Conservation (phyloP, 2,329 filamentous ascomycete species). For the Ilyonectria mors-panacis region DNA sequence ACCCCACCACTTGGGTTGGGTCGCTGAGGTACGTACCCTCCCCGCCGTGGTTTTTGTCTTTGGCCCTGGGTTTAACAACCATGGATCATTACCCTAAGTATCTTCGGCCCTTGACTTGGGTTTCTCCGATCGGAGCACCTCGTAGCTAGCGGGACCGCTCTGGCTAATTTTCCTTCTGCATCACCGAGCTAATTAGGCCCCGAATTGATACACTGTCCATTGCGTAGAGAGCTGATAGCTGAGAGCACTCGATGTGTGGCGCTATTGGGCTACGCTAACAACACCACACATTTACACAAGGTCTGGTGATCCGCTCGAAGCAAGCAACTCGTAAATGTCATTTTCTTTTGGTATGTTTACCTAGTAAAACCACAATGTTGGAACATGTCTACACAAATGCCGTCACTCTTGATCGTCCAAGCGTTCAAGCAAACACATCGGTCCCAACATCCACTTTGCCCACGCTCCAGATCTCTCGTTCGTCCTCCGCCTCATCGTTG, state of each 20-base stretch:
- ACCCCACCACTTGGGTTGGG: not conserved
- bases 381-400: not conserved
- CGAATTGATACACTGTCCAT: too few relatives aligned
- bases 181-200: too few relatives aligned
- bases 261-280: not conserved
- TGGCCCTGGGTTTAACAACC: too few relatives aligned
- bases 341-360: not conserved
- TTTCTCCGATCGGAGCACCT: constrained; percentile 1
- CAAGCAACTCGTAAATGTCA: not conserved
- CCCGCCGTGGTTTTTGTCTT: not conserved
- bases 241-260: too few relatives aligned
- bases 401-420: not conserved
- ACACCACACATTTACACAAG: not conserved
- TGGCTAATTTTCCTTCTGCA: too few relatives aligned
- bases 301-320: not conserved
- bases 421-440: constrained; percentile 41
- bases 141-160: too few relatives aligned
- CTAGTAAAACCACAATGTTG: constrained; percentile 2
- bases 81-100: too few relatives aligned
- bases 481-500: constrained; percentile 94
- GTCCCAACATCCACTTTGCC: constrained; percentile 80
- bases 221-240: not conserved
- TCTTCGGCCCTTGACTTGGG: not conserved
- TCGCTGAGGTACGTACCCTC: not conserved
- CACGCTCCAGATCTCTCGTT: constrained; percentile 95